phyloP scores from a whole-genome alignment of 2,329 filamentous ascomycete species.

The Penicillium sp. region DNA sequence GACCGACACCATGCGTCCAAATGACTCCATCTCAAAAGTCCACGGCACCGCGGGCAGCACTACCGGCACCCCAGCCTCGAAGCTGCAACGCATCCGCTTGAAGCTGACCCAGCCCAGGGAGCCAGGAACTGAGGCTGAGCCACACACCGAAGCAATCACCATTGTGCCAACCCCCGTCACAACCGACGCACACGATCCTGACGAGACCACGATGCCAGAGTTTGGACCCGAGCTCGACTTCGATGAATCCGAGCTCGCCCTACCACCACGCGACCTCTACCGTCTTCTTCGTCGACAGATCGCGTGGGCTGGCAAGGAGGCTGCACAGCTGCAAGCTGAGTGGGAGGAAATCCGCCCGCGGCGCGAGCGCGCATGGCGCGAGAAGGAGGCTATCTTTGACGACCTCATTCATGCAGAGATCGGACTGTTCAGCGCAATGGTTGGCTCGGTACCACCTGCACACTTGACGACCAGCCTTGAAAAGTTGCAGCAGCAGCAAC shows the following conservation, averaged over 20 bases:
- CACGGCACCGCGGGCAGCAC: conserved; percentile 22
- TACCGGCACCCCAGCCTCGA: conserved; percentile 24
- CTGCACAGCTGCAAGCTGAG: conserved; percentile 31
- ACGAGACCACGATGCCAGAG: conserved; percentile 32
- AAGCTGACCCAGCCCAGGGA: conserved; percentile 34
- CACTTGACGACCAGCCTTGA: conserved; percentile 17
- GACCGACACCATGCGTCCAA: conserved; percentile 78
- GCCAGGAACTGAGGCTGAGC: conserved; percentile 15
- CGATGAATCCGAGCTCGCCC: conserved; percentile 37
- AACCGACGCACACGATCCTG: conserved; percentile 25
- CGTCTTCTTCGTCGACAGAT: conserved; percentile 41
- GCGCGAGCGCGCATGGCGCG: conserved; percentile 34
- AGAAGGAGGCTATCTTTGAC: conserved; percentile 39
- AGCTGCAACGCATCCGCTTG: conserved; percentile 37
- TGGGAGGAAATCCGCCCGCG: conserved; percentile 33
- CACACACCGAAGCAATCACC: conserved; percentile 15
- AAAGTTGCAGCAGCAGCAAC: conserved; percentile 20
- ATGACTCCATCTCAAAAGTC: conserved; percentile 39
- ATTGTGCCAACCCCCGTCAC: conserved; percentile 18
- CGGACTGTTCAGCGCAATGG: conserved; percentile 27
- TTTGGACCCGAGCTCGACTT: conserved; percentile 36
- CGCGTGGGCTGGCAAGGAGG: conserved; percentile 41
- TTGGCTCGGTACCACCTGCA: conserved; percentile 9
- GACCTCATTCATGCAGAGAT: conserved; percentile 38
- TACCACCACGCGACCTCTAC: conserved; percentile 38